Evolutionary conservation across 179 eudicot species (phyloP).

Genomic region (Spinacia oleracea): DNA sequence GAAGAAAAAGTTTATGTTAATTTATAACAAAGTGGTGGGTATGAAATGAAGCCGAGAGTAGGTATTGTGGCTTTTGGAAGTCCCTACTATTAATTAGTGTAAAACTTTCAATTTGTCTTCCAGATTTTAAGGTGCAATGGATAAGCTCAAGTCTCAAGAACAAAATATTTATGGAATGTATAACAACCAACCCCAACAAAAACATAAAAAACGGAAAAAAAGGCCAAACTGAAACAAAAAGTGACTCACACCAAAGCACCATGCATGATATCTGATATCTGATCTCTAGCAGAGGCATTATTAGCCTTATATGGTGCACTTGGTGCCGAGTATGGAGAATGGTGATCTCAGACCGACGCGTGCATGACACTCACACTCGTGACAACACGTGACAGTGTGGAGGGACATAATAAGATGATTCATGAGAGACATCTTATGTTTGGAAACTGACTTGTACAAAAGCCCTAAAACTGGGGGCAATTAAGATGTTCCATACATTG

Average conservation of each 20-base stretch:
- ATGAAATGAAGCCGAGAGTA: conserved; percentile 39
- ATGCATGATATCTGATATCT: too few relatives aligned
- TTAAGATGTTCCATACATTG: too few relatives aligned
- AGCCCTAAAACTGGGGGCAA: neutral
- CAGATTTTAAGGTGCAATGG: conserved; percentile 23
- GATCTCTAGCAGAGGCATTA: too few relatives aligned
- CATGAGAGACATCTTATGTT: too few relatives aligned
- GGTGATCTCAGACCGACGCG: too few relatives aligned
- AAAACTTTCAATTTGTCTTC: conserved; percentile 28
- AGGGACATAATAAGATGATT: too few relatives aligned
- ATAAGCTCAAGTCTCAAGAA: neutral
- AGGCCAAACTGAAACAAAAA: neutral
- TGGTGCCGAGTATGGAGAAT: too few relatives aligned
- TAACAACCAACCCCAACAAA: conserved; percentile 8
- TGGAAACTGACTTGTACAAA: neutral
- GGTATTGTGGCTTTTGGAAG: conserved; percentile 37
- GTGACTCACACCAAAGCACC: neutral
- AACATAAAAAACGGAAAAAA: neutral
- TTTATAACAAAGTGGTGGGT: conserved; percentile 13
- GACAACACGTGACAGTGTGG: too few relatives aligned
- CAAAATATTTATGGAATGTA: conserved; percentile 3
- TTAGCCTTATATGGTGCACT: too few relatives aligned
- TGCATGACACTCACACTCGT: too few relatives aligned
- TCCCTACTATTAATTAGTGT: too few relatives aligned
- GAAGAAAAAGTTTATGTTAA: conserved; percentile 11